Evolutionary conservation across 108 stramenopile species (phyloP).

Genomic region (Fistulifera pelliculosa): DNA sequence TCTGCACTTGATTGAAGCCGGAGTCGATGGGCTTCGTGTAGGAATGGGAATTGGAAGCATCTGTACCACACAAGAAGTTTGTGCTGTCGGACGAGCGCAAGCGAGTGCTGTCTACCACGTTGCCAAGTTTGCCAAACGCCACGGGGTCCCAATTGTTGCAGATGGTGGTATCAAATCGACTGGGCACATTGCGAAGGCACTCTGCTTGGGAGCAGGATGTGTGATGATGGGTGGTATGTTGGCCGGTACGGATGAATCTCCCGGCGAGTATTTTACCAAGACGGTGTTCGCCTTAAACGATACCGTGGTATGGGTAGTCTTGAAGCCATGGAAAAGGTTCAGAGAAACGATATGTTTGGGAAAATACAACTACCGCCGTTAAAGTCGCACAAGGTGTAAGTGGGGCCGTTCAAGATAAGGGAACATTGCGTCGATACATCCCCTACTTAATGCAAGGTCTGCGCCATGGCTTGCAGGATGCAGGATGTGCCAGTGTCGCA

Average conservation of each 20-base stretch:
- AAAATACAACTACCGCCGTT: slow-evolving; percentile 64
- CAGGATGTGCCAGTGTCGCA: slow-evolving; percentile 69
- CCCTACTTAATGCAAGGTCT: slow-evolving; percentile 97
- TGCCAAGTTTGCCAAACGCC: slow-evolving; percentile 85
- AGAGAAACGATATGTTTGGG: slow-evolving; percentile 98
- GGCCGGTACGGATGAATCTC: slow-evolving; percentile 99
- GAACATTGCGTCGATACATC: slow-evolving; percentile 92
- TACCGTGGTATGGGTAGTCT: slow-evolving; percentile 99
- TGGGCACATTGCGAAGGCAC: slow-evolving; percentile 98
- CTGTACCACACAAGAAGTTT: slow-evolving; percentile 99
- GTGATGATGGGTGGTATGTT: slow-evolving; percentile 99
- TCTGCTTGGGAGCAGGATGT: slow-evolving; percentile 95
- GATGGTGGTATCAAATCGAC: slow-evolving; percentile 98
- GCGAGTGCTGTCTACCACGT: slow-evolving; percentile 98
- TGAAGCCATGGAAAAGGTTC: slow-evolving; percentile 98
- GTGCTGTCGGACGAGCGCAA: slow-evolving; percentile 98
- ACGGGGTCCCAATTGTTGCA: slow-evolving; percentile 95
- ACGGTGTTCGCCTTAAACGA: slow-evolving; percentile 98
- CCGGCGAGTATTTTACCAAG: slow-evolving; percentile 99
- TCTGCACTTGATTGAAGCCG: slow-evolving; percentile 93
- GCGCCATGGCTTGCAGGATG: slow-evolving; percentile 97
- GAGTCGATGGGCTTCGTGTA: slow-evolving; percentile 99
- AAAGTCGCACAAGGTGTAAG: slow-evolving; percentile 99
- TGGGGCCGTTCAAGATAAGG: slow-evolving; percentile 99
- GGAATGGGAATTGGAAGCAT: slow-evolving; percentile 99